These are phyloP conservation scores for Cryptococcus depauperatus DNA, from an alignment of 1,284 basidiomycete species.

Conservation along the genomic window DNA sequence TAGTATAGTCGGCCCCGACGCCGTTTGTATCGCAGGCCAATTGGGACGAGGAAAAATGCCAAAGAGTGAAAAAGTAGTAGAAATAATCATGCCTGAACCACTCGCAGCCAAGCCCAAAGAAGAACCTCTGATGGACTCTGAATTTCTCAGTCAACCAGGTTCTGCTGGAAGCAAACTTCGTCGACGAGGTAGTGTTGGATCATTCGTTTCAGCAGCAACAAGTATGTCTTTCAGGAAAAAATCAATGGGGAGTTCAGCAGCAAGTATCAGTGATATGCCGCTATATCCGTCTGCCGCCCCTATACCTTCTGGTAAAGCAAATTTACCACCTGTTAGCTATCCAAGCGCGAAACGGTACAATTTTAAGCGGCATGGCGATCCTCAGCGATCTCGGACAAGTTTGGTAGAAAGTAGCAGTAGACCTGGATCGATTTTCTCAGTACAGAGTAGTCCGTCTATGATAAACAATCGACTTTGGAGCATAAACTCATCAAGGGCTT, in stretches of 20 bases:
- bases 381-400: conserved; percentile 23
- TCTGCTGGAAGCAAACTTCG: conserved; percentile 5
- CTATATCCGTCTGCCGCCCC: conserved; percentile 12
- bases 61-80: conserved; percentile 36
- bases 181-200: conserved; percentile 35
- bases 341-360: conserved; percentile 44
- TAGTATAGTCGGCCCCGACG: conserved; percentile 28
- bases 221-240: conserved; percentile 32
- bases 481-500: conserved; percentile 4
- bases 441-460: conserved; percentile 34
- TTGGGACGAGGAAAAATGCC: conserved; percentile 24
- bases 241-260: conserved; percentile 18
- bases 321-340: conserved; percentile 38
- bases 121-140: conserved; percentile 1
- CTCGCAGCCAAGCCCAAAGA: conserved; percentile 23
- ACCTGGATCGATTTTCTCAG: conserved; percentile 41
- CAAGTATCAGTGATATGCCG: background rate
- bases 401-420: conserved; percentile 16
- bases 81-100: conserved; percentile 45
- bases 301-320: conserved; percentile 28
- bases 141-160: background rate
- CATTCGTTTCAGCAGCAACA: conserved; percentile 22
- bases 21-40: conserved; percentile 14
- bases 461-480: conserved; percentile 10
- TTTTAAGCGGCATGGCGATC: conserved; percentile 37